These are phyloP conservation scores for Talaromyces sp. DNA, from an alignment of 2,329 filamentous ascomycete species.

Conservation along the genomic window DNA sequence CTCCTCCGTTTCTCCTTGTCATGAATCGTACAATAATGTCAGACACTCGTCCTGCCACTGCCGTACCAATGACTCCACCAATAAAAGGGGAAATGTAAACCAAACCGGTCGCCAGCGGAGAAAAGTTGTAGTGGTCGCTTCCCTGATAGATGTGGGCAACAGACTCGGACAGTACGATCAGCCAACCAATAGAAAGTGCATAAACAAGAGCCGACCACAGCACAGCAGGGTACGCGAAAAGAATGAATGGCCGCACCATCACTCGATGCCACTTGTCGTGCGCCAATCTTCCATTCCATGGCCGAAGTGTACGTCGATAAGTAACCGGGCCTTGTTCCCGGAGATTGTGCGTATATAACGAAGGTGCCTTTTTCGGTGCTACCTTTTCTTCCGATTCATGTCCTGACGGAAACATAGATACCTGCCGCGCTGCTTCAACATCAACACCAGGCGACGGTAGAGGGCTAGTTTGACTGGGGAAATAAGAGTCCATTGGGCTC, in stretches of 20 bases:
- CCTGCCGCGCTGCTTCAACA: constrained; percentile 22
- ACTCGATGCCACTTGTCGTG: constrained; percentile 75
- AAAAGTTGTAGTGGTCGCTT: constrained; percentile 69
- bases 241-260: constrained; percentile 71
- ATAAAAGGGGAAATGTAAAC: constrained; percentile 88
- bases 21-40: constrained; percentile 79
- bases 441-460: constrained; percentile 14
- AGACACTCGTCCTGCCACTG: constrained; percentile 79
- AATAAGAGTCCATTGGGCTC: not conserved
- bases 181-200: constrained; percentile 83
- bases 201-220: constrained; percentile 86
- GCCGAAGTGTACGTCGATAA: constrained; percentile 66
- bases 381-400: constrained; percentile 26
- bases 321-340: constrained; percentile 62
- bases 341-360: constrained; percentile 64
- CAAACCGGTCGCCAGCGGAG: constrained; percentile 70
- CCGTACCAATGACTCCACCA: constrained; percentile 83
- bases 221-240: constrained; percentile 82
- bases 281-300: constrained; percentile 72
- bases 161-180: constrained; percentile 89
- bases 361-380: constrained; percentile 18
- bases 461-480: not conserved
- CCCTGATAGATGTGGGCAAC: constrained; percentile 74
- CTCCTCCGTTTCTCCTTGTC: constrained; percentile 77
- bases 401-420: constrained; percentile 21